Base-by-base conservation (phyloP, 768 basidiomycete genomes). In the Daedalea quercina region DNA sequence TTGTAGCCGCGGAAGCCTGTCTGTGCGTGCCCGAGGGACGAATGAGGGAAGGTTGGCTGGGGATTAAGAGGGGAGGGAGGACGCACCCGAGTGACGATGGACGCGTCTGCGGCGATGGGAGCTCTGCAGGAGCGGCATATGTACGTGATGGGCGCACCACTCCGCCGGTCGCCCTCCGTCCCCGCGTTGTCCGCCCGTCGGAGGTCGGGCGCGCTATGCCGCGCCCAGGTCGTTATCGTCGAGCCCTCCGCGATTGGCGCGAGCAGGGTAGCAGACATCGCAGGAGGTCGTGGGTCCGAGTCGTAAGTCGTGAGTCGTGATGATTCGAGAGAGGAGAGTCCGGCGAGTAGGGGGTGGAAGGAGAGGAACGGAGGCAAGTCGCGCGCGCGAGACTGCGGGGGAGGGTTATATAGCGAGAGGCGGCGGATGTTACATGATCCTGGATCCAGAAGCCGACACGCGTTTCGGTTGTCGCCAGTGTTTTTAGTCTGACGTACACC, bases 1-100 rank as follows among this genome's bases (percentile, higher is more conserved):
- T 72, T 72, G 61, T 79, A 79, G 3, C 81, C 82, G 48, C 71
- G 70, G 65, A 81, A 82, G 20, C 35, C 43, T 9, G 22, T 15
- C 31, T 28, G 22, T n/a, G 15, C 28, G 17, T n/a, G 25, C 12
- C 19, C 28, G 9, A 9, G 46, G 9, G 23, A 24, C 20, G 22
- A 9, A 13, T 9, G 46, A 47, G 40, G 42, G 24, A 47, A 22
- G 34, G 8, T 17, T 35, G 34, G 17, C n/a, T n/a, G n/a, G n/a
- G n/a, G n/a, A n/a, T n/a, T n/a, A n/a, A n/a, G n/a, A n/a, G n/a
- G n/a, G n/a, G n/a, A n/a, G n/a, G 34, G 34, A 17, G 9, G 34
- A 35, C 34, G 8, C 34, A 35, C 34, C 17, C 34, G 34, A 9
- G 34, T 9, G 17, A 35, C 34, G 34, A 35, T 35, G 17, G 34